Evolutionary conservation across 352 stramenopile species (phyloP), one percentile per base, ranked within the genome.

Genomic region (Phytopythium helicoides): DNA sequence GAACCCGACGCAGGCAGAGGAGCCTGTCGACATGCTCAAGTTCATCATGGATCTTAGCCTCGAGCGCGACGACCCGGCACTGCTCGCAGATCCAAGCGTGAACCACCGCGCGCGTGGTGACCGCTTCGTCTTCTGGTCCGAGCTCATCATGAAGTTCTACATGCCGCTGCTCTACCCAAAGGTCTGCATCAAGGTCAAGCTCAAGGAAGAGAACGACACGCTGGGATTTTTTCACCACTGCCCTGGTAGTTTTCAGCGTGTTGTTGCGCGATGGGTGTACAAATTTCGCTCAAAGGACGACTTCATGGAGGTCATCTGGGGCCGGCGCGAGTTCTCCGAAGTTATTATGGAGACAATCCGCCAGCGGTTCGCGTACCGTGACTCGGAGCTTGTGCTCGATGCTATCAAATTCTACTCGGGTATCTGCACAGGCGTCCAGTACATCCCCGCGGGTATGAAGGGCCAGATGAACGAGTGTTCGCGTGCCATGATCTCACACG

Each of bases 141-240:
- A 93, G 22, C 62, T 95, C 11, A 89, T 95, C 50, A 95, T 95
- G 86, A 81, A 83, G 34, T 95, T 89, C 47, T 95, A 92, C 56
- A 95, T 95, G 86, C 86, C 86, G 25, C 54, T 95, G 35, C 52
- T 95, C 47, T 95, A 91, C 55, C 86, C 86, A 3, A 95, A 95
- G 44, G 65, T 93, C 9, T 93, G 85, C 65, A 58, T 93, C 16
- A 91, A 93, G 52, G 71, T 86, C 9, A 90, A 89, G 42, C 61
- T 95, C 41, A 95, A 95, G 69, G 85, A 92, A 19, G 84, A 92
- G 51, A 62, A 60, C 9, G 82, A 95, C 45, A 81, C 70, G 28
- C 66, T 89, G 12, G 85, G 85, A 6, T 95, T 95, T 50, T 95
- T 93, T 52, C 85, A 95, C 47, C 85, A 95, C 45, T 95, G 85